These are phyloP conservation scores for Camelina sativa DNA, from an alignment of 345 rosid species.

Conservation along the genomic window DNA sequence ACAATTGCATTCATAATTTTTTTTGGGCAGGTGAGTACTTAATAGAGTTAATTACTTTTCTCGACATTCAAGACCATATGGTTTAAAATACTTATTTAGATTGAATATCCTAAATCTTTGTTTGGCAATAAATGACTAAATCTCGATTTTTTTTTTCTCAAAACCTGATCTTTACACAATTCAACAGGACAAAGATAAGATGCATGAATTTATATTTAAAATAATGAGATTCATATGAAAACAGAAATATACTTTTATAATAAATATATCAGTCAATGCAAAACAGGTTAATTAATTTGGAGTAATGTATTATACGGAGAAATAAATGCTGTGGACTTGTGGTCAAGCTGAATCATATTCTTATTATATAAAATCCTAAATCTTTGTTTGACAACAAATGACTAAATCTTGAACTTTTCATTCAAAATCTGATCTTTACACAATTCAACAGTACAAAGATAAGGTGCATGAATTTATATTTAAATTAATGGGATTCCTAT, in stretches of 20 bases:
- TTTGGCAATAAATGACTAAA: not conserved
- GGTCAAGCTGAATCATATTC: too few species aligned
- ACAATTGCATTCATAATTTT: slow-evolving; percentile 1
- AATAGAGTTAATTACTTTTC: not conserved
- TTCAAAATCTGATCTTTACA: not conserved
- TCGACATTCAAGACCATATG: not conserved
- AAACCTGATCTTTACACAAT: not conserved
- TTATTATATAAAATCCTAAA: not conserved
- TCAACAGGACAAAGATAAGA: not conserved
- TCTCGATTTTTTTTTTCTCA: not conserved
- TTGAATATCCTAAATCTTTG: not conserved
- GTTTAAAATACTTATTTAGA: not conserved
- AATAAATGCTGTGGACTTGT: not conserved
- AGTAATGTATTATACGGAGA: not conserved
- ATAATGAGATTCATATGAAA: not conserved
- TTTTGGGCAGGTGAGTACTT: slow-evolving; percentile 3
- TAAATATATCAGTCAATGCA: slow-evolving; percentile 21
- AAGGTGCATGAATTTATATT: not conserved
- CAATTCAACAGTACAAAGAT: not conserved
- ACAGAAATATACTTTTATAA: not conserved
- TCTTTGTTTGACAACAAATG: not conserved
- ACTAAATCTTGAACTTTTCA: not conserved
- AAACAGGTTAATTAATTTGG: not conserved
- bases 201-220: not conserved
- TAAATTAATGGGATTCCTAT: not conserved